Evolutionary conservation across 2,329 filamentous ascomycete species (phyloP), one percentile per base, ranked within the genome.

Genomic region (Talaromyces sp.): DNA sequence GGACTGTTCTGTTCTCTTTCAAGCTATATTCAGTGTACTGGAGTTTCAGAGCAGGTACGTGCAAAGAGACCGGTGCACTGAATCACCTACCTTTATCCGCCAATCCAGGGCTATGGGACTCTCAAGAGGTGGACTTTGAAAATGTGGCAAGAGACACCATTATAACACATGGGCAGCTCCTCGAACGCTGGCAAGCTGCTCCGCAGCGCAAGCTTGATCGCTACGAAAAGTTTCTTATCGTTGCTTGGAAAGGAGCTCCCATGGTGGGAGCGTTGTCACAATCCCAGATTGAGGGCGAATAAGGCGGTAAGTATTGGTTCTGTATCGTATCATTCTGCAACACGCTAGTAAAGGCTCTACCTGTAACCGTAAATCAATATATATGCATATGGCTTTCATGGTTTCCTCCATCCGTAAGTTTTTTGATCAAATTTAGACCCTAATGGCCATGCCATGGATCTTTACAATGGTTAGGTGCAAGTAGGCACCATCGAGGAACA

Each of bases 1-100:
- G 62, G 7, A 39, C 62, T 15, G 62, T 63, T 8, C 50, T 63
- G 43, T 31, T 63, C n/a, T 41, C 62, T 11, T 63, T 63, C 47
- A 47, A 58, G 25, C 22, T 59, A 22, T 57, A 58, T 33, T 25
- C 52, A 22, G 25, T 63, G 33, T 59, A 63, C 43, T 47, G 37
- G 41, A 59, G 56, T 37, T 59, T 50, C 41, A 50, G 57, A 47
- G 52, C 56, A 17, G 62, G 52, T 3, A 31, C 59, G 11, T 63
- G 62, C 54, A 54, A 54, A 27, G 62, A 63, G 43, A 43, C 39
- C 27, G 52, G 52, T 35, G 57, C 62, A 4, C 47, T 63, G 10
- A 41, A 41, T 33, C 25, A 58, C 31, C 54, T 63, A 22, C 62
- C 62, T 6, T n/a, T 63, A 10, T 63, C 54, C 25, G 25, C 41